Conservation (phyloP, 2,329 filamentous ascomycete species). For the Apiospora aurea region DNA sequence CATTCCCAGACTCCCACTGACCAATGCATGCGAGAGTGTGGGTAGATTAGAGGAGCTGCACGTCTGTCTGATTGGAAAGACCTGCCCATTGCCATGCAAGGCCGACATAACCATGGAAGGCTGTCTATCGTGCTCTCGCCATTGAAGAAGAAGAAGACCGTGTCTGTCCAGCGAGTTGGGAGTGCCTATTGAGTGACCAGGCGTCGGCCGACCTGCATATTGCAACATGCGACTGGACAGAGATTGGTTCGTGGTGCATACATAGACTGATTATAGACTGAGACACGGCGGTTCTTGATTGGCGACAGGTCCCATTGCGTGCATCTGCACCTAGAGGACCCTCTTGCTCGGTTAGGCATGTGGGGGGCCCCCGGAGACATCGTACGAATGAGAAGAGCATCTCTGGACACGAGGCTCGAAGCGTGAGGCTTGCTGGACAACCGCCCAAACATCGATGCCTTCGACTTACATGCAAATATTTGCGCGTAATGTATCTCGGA, state of each 20-base stretch:
- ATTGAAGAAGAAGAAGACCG: neutral
- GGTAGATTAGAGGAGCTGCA: neutral
- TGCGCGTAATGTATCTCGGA: neutral
- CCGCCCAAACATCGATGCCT: neutral
- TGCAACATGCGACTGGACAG: constrained; percentile 15
- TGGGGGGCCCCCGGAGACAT: neutral
- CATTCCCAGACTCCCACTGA: neutral
- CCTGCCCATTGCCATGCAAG: neutral
- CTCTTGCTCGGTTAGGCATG: constrained; percentile 15
- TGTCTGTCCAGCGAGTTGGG: neutral
- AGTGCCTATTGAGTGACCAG: neutral
- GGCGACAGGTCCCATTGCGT: neutral
- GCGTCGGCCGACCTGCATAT: constrained; percentile 11
- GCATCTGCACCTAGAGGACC: neutral
- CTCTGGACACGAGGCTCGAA: constrained; percentile 9
- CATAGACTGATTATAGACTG: constrained; percentile 13
- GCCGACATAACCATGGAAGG: neutral
- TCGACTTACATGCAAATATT: neutral
- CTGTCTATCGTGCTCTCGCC: neutral
- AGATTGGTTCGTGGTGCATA: constrained; percentile 9
- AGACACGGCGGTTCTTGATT: constrained; percentile 9
- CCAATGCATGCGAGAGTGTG: constrained; percentile 12
- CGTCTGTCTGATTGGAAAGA: neutral
- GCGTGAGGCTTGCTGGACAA: constrained; percentile 1
- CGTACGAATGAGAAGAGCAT: constrained; percentile 16